Evolutionary conservation across 805 yeast genomes (phyloP), one percentile per base, ranked within the genome.

Genomic region (Barnettozyma salicaria): DNA sequence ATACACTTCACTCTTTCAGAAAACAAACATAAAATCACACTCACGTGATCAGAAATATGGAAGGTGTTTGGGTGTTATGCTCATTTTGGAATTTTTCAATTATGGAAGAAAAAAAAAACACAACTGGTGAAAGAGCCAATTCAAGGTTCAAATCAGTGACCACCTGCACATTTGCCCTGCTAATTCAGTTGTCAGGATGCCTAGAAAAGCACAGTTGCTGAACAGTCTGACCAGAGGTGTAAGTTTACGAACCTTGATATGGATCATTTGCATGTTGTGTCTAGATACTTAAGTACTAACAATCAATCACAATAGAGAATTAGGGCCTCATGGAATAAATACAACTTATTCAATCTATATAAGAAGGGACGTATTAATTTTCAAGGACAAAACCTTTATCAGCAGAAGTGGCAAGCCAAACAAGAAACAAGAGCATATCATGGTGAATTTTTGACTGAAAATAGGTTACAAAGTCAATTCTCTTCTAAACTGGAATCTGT

Each of bases 341-440:
- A 77, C 63, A 90, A 90, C 59, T 67, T 92, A 58, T 92, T 86
- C 75, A 92, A 92, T 55, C 57, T 88, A 52, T 78, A 81, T 69
- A 82, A 88, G 68, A 84, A 81, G 60, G 69, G 76, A 32, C 69
- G 68, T 42, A 63, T 72, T 24, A 65, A 59, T 37, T 74, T 73
- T 55, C 65, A 68, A 44, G 70, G 77, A 4, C 74, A 74, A 61
- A 76, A 95, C n/a, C 67, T 86, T 41, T 92, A 71, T 63, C 95
- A 86, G 62, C 95, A 90, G 61, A 87, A 88, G 63, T 92, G 95
- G 90, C 64, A 71, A 6, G 80, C 96, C 35, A 90, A 92, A 60
- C 81, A 78, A 56, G 96, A 89, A 56, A 80, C 97, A 7, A 76
- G 98, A 63, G 81, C 90, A 2, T 90, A 90, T 60, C 98, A 90